Evolutionary conservation across 345 rosid genomes (phyloP), one percentile per base, ranked within the genome.

Genomic region (Corchorus capsularis): DNA sequence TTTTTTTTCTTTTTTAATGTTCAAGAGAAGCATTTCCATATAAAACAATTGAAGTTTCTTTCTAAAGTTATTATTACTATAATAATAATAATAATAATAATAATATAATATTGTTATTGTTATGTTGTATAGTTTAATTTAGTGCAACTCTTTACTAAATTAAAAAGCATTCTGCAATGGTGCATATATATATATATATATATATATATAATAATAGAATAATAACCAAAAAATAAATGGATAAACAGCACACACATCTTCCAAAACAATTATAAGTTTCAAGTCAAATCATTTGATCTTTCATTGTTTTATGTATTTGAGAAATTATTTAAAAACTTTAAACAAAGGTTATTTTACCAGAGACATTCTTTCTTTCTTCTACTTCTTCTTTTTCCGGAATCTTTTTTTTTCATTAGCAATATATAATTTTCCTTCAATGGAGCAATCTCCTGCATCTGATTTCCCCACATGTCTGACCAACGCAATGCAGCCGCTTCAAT

Each of bases 401-500:
- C 10, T 47, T 14, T 2, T 47, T 13, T 12, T 60, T 12, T 8
- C 43, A 32, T 49, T 32, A 17, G 27, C 27, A 27, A 27, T 27
- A 27, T 27, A 27, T n/a, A n/a, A n/a, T 0, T 27, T 27, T 27
- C 27, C 34, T 34, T 10, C 9, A 65, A 43, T 68, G 41, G 72
- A 49, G 57, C 20, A 64, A 9, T 49, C 49, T 17, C 27, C 69
- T 17, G 32, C 69, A 64, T 64, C 47, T 15, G 2, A 39, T 39
- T 6, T 1, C 65, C 71, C 75, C 75, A 34, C 78, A 43, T 62
- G 75, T 74, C 35, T 69, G 59, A 59, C 16, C 52, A 17, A 53
- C 53, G 59, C 75, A 69, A 69, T 13, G 57, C 75, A 63, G 65
- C 67, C 65, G 69, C 75, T 63, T 74, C 66, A 22, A 19, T 45